Conservation (phyloP, 177 flowering plant genomes). For the Vitis hybrid region DNA sequence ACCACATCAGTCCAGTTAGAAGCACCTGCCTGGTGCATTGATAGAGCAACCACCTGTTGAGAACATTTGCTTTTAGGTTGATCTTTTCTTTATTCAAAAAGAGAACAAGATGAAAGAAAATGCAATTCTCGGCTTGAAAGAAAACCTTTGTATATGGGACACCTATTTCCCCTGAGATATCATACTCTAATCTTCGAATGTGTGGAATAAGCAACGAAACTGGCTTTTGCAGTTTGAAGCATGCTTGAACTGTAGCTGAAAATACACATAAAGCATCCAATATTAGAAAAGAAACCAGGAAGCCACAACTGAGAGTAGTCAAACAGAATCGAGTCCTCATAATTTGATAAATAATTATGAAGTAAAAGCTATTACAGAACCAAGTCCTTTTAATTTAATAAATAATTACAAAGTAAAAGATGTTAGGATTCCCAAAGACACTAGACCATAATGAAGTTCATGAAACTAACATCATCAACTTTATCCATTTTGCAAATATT, state of each 20-base stretch:
- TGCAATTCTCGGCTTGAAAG: not conserved
- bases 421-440: too few relatives aligned
- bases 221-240: slow-evolving; percentile 58
- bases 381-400: too few relatives aligned
- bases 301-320: not conserved
- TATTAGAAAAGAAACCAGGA: not conserved
- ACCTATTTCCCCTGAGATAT: slow-evolving; percentile 58
- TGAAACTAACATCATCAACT: too few relatives aligned
- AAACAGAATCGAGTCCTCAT: slow-evolving; percentile 2
- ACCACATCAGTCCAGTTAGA: slow-evolving; percentile 64
- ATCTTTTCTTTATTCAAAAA: not conserved
- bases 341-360: not conserved
- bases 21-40: slow-evolving; percentile 45
- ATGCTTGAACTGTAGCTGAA: slow-evolving; percentile 68
- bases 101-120: slow-evolving; percentile 2
- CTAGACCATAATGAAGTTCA: too few relatives aligned
- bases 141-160: slow-evolving; percentile 60
- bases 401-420: too few relatives aligned
- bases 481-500: too few relatives aligned
- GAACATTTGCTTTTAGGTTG: not conserved
- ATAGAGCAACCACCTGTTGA: slow-evolving; percentile 63
- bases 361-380: too few relatives aligned
- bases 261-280: slow-evolving; percentile 4
- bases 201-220: slow-evolving; percentile 48
- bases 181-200: slow-evolving; percentile 54